phyloP scores from a whole-genome alignment of 345 rosid genomes.

The Toxicodendron radicans region DNA sequence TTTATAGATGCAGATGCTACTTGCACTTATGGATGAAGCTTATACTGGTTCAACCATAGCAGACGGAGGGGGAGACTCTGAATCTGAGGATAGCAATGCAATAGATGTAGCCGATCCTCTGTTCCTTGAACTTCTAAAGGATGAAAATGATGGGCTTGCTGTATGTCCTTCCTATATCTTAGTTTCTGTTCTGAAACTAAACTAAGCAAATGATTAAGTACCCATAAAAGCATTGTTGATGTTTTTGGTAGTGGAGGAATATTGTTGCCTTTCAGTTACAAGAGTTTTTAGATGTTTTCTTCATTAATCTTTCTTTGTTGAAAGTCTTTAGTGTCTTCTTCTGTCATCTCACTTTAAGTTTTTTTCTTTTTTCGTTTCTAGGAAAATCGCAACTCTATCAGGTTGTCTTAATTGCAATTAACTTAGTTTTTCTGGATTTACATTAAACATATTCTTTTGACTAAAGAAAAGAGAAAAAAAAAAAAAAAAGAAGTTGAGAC shows the following conservation, averaged over 20 bases:
- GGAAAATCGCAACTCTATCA: neutral
- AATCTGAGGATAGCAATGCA: conserved; percentile 80
- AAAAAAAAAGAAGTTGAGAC: neutral
- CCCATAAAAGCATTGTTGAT: neutral
- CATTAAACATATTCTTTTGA: neutral
- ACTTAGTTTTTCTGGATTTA: neutral
- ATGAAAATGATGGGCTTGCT: conserved; percentile 96
- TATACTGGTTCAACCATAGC: conserved; percentile 96
- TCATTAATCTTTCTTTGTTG: neutral
- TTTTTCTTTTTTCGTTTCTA: neutral
- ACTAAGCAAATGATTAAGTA: neutral
- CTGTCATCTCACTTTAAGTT: neutral
- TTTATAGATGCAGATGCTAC: conserved; percentile 72
- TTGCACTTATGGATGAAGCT: conserved; percentile 99
- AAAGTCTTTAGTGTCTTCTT: neutral
- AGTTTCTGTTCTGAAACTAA: conserved; percentile 2
- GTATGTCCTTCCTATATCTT: conserved; percentile 45
- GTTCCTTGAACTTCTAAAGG: conserved; percentile 95
- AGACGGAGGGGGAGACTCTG: conserved; percentile 87
- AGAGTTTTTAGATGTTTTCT: neutral
- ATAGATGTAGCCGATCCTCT: conserved; percentile 85
- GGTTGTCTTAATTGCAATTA: conserved; percentile 4
- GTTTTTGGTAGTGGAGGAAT: neutral
- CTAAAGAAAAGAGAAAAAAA: too few species aligned
- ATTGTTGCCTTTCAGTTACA: conserved; percentile 4